Conservation (phyloP, 2,329 filamentous ascomycete genomes). For the Exophiala mesophila region DNA sequence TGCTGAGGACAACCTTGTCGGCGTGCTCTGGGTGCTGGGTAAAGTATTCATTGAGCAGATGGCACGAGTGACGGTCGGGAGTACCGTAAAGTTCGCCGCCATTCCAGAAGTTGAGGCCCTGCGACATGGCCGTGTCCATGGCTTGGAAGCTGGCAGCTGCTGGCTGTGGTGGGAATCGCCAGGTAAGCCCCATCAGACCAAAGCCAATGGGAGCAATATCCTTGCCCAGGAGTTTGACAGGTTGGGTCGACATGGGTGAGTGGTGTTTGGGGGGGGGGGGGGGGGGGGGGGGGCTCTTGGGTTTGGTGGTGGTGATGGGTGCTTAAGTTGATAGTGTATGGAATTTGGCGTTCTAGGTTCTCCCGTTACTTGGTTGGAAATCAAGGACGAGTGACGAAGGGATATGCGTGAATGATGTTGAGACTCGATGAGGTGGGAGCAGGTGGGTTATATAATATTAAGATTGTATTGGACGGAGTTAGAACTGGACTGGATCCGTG, state of each 20-base stretch:
- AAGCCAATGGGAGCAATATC: conserved; percentile 49
- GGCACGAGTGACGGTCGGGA: conserved; percentile 53
- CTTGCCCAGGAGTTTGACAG: conserved; percentile 36
- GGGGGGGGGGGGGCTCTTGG: too few species aligned
- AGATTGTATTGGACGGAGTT: too few species aligned
- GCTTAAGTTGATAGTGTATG: too few species aligned
- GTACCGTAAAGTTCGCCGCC: conserved; percentile 62
- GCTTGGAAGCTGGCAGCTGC: conserved; percentile 43
- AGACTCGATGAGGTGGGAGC: too few species aligned
- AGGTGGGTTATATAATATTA: too few species aligned
- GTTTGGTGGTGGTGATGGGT: too few species aligned
- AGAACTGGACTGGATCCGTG: too few species aligned
- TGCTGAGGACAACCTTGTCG: conserved; percentile 55
- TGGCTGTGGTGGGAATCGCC: conserved; percentile 29
- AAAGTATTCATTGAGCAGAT: conserved; percentile 59
- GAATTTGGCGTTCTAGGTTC: too few species aligned
- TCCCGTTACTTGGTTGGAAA: too few species aligned
- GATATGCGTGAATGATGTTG: too few species aligned
- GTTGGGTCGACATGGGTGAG: conserved; percentile 4
- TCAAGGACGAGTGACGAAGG: too few species aligned
- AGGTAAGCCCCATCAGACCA: conserved; percentile 41
- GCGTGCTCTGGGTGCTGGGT: conserved; percentile 60
- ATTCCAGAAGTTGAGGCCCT: conserved; percentile 54
- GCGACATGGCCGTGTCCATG: conserved; percentile 50
- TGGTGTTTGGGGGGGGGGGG: too few species aligned